Base-by-base conservation (phyloP, 306 rosid species). In the Luffa aegyptiaca region DNA sequence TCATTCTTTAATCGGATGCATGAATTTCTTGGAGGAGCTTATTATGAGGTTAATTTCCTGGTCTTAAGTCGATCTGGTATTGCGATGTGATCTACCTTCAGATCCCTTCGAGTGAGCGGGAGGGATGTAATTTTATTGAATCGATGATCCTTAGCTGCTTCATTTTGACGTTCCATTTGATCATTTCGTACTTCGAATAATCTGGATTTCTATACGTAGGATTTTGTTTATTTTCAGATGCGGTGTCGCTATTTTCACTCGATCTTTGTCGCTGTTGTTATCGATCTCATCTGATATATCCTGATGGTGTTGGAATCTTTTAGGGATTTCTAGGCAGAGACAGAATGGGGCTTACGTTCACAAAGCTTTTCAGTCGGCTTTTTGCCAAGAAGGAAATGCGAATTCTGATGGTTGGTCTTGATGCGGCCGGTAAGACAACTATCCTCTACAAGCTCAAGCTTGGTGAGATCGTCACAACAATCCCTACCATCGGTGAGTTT, bases 341-440 rank as follows among this genome's bases (percentile, higher is more conserved):
- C 80, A 66, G 88, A 83, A 96, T 96, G 99, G 99, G 99, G 89
- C 85, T 96, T 81, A 93, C 99, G 66, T 96, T 96, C 90, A 91
- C 99, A 44, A 96, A 96, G 90, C 97, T 96, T 61, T 96, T 96
- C 86, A 96, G 97, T 86, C 88, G 99, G 90, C 97, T 96, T 35
- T 96, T 96, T 44, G 98, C 99, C 83, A 96, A 96, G 96, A 96
- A 89, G 80, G 99, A 96, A 87, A 96, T 96, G 99, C 84, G 99
- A 84, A 96, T 96, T 86, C 90, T 96, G 86, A 96, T 96, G 99
- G 99, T 96, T 49, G 99, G 99, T 91, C 99, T 96, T 75, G 99
- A 96, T 83, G 99, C 99, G 6, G 99, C 99, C 83, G 99, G 99
- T 93, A 96, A 96, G 93, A 96, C 99, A 59, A 96, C 99, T 75